Percentiles rank a stretch among this genome's conserved stretches.
phyloP scores from a whole-genome alignment of 345 rosid genomes.

The Euphorbia peplus region DNA sequence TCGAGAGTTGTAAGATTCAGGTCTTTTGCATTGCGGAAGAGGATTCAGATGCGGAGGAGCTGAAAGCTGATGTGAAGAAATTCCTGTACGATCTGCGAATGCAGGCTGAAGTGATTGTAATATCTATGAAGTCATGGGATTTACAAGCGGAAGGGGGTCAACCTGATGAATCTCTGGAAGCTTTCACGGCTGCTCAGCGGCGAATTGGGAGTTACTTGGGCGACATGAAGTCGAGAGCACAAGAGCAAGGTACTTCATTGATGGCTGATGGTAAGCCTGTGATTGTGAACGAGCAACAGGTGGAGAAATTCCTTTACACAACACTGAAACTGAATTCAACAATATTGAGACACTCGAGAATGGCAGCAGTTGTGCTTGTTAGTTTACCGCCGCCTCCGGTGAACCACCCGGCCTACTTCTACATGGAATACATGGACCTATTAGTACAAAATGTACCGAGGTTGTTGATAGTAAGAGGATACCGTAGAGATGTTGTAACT shows the following conservation, averaged over 20 bases:
- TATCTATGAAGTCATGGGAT: constrained; percentile 96
- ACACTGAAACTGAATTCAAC: constrained; percentile 82
- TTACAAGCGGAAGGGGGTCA: constrained; percentile 57
- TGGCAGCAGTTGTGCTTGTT: constrained; percentile 92
- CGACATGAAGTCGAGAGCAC: constrained; percentile 56
- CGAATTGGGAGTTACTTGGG: constrained; percentile 62
- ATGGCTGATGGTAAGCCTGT: constrained; percentile 84
- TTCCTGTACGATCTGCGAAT: constrained; percentile 95
- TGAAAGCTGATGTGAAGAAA: constrained; percentile 93
- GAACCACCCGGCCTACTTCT: constrained; percentile 86
- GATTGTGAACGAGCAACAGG: constrained; percentile 73
- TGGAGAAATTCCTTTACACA: constrained; percentile 78
- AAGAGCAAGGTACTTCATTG: constrained; percentile 37
- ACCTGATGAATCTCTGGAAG: constrained; percentile 72
- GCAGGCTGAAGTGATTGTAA: constrained; percentile 97
- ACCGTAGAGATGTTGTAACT: constrained; percentile 96
- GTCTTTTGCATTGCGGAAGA: constrained; percentile 98
- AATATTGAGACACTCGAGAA: constrained; percentile 68
- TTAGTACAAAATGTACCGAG: constrained; percentile 94
- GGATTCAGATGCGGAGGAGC: constrained; percentile 90
- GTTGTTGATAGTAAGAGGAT: constrained; percentile 95
- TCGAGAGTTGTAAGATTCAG: constrained; percentile 96
- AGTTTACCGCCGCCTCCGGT: constrained; percentile 75
- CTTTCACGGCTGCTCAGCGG: constrained; percentile 66
- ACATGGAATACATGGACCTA: constrained; percentile 99